Percentiles rank a stretch among this genome's conserved stretches.
phyloP scores from a whole-genome alignment of 2,329 filamentous ascomycete genomes.

The Didymella pinodella region DNA sequence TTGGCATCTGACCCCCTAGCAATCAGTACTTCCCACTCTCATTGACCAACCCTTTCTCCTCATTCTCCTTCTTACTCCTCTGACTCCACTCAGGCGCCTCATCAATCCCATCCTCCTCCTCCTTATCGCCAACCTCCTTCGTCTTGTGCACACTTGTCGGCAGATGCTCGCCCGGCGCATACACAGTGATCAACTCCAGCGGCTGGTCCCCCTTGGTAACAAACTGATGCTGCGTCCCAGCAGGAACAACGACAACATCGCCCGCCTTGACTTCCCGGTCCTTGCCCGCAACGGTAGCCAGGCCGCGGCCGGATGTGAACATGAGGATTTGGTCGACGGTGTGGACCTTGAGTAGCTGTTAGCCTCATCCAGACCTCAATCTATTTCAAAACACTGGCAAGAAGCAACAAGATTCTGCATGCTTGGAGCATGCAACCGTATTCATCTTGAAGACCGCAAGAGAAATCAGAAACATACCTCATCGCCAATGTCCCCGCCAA shows the following conservation, averaged over 20 bases:
- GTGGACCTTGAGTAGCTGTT: slow-evolving; percentile 51
- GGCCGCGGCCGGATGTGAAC: slow-evolving; percentile 67
- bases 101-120: slow-evolving; percentile 68
- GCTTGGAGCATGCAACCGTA: too few species aligned
- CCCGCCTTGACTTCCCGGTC: slow-evolving; percentile 65
- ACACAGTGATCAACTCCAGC: slow-evolving; percentile 69
- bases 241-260: slow-evolving; percentile 68
- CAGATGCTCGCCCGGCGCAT: slow-evolving; percentile 69
- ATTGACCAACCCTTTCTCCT: slow-evolving; percentile 63
- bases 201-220: slow-evolving; percentile 67
- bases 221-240: slow-evolving; percentile 72
- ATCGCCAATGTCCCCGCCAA: slow-evolving; percentile 71
- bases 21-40: slow-evolving; percentile 42
- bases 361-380: too few species aligned
- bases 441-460: too few species aligned
- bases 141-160: slow-evolving; percentile 67
- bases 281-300: slow-evolving; percentile 66
- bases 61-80: slow-evolving; percentile 66
- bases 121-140: slow-evolving; percentile 69
- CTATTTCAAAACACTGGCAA: too few species aligned
- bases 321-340: slow-evolving; percentile 71
- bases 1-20: too few species aligned
- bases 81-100: slow-evolving; percentile 67
- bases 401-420: too few species aligned
- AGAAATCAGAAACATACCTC: slow-evolving; percentile 56